These are phyloP conservation scores for Elaeagnus macrophylla DNA, from an alignment of 306 rosid genomes.

Conservation along the genomic window DNA sequence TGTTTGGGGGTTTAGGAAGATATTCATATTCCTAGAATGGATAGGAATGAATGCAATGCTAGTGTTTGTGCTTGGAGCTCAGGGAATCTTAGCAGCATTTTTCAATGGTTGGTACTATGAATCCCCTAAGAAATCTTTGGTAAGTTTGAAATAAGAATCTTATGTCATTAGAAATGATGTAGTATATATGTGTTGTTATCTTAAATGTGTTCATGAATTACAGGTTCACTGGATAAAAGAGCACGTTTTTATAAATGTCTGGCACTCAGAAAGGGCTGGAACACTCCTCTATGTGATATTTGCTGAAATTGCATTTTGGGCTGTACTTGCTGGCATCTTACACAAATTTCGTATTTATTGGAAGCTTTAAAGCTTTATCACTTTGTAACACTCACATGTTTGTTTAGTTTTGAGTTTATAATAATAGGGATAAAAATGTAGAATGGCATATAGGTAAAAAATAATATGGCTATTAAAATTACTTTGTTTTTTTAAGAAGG, in stretches of 20 bases:
- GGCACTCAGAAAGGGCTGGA: conserved; percentile 66
- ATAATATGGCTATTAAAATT: too few species aligned
- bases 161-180: not conserved
- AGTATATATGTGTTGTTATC: too few species aligned
- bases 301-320: conserved; percentile 76
- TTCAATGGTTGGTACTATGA: conserved; percentile 78
- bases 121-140: conserved; percentile 35
- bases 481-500: too few species aligned
- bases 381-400: not conserved
- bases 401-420: not conserved
- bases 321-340: conserved; percentile 66
- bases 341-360: conserved; percentile 69
- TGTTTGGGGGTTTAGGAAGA: conserved; percentile 61
- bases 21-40: conserved; percentile 80
- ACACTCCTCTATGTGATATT: conserved; percentile 73
- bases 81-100: conserved; percentile 82
- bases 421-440: too few species aligned
- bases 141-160: conserved; percentile 19
- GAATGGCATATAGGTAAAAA: too few species aligned
- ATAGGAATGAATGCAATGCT: conserved; percentile 95
- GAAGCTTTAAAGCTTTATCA: conserved; percentile 33
- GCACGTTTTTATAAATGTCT: conserved; percentile 55
- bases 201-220: not conserved
- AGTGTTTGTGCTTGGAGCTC: conserved; percentile 80
- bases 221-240: conserved; percentile 66